Base-by-base conservation (phyloP, 495 filamentous ascomycete genomes). In the Stereocaulon alpinum region DNA sequence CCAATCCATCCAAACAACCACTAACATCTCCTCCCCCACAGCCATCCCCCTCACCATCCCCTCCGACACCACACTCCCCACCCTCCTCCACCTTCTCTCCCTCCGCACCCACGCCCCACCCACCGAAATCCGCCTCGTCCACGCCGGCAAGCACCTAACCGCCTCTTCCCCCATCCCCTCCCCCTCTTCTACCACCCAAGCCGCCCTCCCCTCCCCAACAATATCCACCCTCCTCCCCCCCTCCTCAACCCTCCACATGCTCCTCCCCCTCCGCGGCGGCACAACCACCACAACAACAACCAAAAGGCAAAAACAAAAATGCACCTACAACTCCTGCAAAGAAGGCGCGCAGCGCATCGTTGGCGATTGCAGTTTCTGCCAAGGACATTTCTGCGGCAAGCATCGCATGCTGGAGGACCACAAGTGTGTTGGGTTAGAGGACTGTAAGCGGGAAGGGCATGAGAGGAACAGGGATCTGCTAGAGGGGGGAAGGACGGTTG, bases 361-460 rank as follows among this genome's bases (percentile, higher is more conserved):
- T 45, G 94, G 94, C 11, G 93, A 97, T 74, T 98, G 93, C 76
- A 86, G 82, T 55, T 97, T 97, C 74, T 98, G 93, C 77, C 75
- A 83, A 53, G 91, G 91, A 17, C 87, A 93, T 71, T 97, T 87
- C 76, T 98, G 93, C 75, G 88, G 86, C 55, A 91, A 88, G 76
- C 93, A 98, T 75, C 79, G 93, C 17, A 82, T 97, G 72, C 72
- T 97, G 50, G 93, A 98, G 74, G 86, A 89, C 61, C 93, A 98
- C 75, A 86, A 88, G 69, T 98, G 93, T 74, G 82, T 78, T 59
- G 91, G 91, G n/a, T 76, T 98, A 61, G 94, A 97, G 74, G 86
- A 96, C 74, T 96, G 91, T 80, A 96, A 95, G 81, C 90, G 93
- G 77, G 89, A 95, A 71, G 87, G 85, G 18, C 88, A 94, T 72